Evolutionary conservation across 257 asterid species (phyloP).

Genomic region (Cruciata laevipes): DNA sequence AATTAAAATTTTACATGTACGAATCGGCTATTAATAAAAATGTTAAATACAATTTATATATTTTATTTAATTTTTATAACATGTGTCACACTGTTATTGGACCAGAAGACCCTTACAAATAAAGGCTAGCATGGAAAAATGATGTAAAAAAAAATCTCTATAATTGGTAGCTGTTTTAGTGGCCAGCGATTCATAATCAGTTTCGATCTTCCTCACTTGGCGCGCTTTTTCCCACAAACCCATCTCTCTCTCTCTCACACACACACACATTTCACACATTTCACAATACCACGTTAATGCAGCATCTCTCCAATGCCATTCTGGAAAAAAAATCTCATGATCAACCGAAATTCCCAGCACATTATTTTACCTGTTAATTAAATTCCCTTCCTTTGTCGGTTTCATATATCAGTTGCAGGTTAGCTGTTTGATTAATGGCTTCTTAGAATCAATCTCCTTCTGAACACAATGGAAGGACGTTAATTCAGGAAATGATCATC

Average conservation of each 20-base stretch:
- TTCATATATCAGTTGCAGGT: not conserved
- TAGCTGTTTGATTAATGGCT: slow-evolving; percentile 2
- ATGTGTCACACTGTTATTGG: too few species aligned
- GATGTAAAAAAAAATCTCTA: too few species aligned
- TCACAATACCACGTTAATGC: not conserved
- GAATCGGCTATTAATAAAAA: too few species aligned
- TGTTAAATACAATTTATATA: too few species aligned
- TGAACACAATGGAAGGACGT: not conserved
- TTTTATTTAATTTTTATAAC: too few species aligned
- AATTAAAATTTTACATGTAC: too few species aligned
- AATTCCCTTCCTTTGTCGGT: too few species aligned
- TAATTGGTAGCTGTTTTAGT: slow-evolving; percentile 21
- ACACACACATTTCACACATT: not conserved
- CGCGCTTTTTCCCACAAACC: slow-evolving; percentile 13
- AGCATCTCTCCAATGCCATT: not conserved
- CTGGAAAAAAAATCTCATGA: not conserved
- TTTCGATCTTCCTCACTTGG: slow-evolving; percentile 1
- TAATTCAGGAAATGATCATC: not conserved
- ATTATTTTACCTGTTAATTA: not conserved
- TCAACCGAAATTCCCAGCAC: not conserved
- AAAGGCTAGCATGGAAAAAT: too few species aligned
- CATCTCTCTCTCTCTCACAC: not conserved
- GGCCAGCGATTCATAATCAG: slow-evolving; percentile 3
- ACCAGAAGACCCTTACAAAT: too few species aligned
- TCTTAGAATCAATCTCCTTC: not conserved